Base-by-base conservation (phyloP, 2,329 filamentous ascomycete genomes). In the Aspergillus tubingensis region DNA sequence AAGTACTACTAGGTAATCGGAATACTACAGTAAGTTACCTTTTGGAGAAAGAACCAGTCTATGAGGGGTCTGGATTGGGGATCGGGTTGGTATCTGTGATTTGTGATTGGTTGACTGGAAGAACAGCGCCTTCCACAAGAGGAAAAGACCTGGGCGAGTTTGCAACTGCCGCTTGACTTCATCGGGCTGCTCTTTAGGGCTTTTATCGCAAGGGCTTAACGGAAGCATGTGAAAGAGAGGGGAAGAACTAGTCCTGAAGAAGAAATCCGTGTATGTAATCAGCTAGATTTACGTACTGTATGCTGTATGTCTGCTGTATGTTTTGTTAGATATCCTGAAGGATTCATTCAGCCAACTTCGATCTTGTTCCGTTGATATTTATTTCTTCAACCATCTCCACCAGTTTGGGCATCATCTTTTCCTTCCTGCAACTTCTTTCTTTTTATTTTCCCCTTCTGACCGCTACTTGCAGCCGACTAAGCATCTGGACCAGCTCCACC, bases 141-240 rank as follows among this genome's bases (percentile, higher is more conserved):
- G 25, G 44, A 30, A 54, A 19, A 11, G 23, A 23, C 52, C 36
- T 43, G 15, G 21, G n/a, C 19, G 27, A 30, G 38, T 39, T 36
- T 44, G 27, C 54, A 56, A 25, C 43, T 36, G 43, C 49, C 17
- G 47, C 44, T 53, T 59, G 19, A 44, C 57, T 38, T 44, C 41
- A 61, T 54, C 15, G 5, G 41, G 54, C 25, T 17, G 23, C 10
- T 3, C 47, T 0, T 27, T 63, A 65, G 62, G 62, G 62, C 53
- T 61, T 52, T 11, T 52, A 57, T 43, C 51, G 47, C 32, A 38
- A 65, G 62, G 62, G 62, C 48, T 64, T 51, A 23, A 11, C 10
- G 15, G 23, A 13, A 52, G 25, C 62, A 62, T 59, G 62, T 64
- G 62, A 60, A 17, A 21, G 43, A 10, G 19, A 44, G 41, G 39